Evolutionary conservation across 768 basidiomycete genomes (phyloP).

Genomic region (Rhodosporidiobolus sp.): DNA sequence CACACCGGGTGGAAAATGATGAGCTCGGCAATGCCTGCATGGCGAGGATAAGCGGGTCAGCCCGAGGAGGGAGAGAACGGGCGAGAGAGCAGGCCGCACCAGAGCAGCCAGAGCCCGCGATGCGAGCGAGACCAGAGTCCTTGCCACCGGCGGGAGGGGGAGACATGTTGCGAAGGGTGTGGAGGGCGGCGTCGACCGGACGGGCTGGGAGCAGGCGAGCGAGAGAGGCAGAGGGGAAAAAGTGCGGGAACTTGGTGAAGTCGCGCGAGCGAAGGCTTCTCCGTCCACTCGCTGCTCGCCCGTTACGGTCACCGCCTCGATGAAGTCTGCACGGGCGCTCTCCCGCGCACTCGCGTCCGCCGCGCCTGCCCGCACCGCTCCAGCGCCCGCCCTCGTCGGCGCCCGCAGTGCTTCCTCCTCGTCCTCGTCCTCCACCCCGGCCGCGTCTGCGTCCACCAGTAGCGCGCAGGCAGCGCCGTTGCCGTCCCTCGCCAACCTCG

Average conservation of each 20-base stretch:
- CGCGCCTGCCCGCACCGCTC: not conserved
- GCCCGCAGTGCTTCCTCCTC: not conserved
- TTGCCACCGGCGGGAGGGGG: slow-evolving; percentile 57
- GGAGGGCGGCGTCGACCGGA: not conserved
- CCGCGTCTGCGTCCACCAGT: not conserved
- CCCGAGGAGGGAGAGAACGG: not conserved
- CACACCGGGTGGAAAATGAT: slow-evolving; percentile 55
- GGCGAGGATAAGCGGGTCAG: not conserved
- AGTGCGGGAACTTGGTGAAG: not conserved
- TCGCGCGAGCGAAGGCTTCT: not conserved
- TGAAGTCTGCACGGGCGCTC: slow-evolving; percentile 22
- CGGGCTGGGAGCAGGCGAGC: not conserved
- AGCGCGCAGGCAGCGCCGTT: not conserved
- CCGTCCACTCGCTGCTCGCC: not conserved
- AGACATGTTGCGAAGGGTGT: slow-evolving; percentile 51
- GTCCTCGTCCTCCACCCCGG: not conserved
- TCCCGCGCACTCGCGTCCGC: slow-evolving; percentile 3
- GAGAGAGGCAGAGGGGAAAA: not conserved
- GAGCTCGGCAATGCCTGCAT: slow-evolving; percentile 86
- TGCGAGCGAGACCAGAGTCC: slow-evolving; percentile 83
- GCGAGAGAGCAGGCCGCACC: slow-evolving; percentile 56
- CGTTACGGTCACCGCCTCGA: not conserved
- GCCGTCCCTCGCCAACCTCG: not conserved
- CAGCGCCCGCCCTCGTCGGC: not conserved
- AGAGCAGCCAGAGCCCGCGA: slow-evolving; percentile 87